These are phyloP conservation scores for Yarrowia alimentaria DNA, from an alignment of 805 yeast species.

Conservation along the genomic window DNA sequence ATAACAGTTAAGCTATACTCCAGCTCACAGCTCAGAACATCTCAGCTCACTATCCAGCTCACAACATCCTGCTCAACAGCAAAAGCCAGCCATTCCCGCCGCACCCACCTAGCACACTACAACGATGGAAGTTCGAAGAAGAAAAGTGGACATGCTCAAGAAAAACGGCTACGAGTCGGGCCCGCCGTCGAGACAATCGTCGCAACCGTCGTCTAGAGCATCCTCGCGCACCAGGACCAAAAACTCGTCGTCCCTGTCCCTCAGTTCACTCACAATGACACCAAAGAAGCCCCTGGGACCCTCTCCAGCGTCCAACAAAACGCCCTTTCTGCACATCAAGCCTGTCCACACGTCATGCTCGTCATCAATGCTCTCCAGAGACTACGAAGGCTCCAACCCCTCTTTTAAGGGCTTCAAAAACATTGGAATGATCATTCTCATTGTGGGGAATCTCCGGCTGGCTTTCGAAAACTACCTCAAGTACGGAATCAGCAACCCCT, in stretches of 20 bases:
- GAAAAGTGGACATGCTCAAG: conserved; percentile 23
- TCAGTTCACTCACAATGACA: conserved; percentile 1
- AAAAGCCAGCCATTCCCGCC: not conserved
- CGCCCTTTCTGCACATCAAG: conserved; percentile 23
- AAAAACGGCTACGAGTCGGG: conserved; percentile 26
- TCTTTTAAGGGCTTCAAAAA: conserved; percentile 44
- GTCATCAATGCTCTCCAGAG: conserved; percentile 28
- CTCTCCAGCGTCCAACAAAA: not conserved
- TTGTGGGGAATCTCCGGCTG: conserved; percentile 44
- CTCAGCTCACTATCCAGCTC: no score
- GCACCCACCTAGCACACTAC: not conserved
- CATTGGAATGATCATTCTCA: conserved; percentile 42
- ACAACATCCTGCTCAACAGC: not conserved
- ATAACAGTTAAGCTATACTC: conserved; percentile 18
- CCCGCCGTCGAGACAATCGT: conserved; percentile 15
- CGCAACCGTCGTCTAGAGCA: conserved; percentile 9
- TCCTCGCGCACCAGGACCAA: conserved; percentile 18
- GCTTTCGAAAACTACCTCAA: conserved; percentile 42
- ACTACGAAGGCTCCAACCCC: conserved; percentile 26
- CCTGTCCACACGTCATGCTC: conserved; percentile 16
- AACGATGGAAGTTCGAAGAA: conserved; percentile 14
- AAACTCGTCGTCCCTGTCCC: conserved; percentile 21
- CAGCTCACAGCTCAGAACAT: no score
- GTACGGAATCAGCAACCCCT: conserved; percentile 41
- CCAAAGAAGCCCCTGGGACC: not conserved